Percentiles rank a stretch among this genome's conserved stretches.
These are phyloP conservation scores for Phytophthora vignae DNA, from an alignment of 352 stramenopile genomes.

Conservation along the genomic window DNA sequence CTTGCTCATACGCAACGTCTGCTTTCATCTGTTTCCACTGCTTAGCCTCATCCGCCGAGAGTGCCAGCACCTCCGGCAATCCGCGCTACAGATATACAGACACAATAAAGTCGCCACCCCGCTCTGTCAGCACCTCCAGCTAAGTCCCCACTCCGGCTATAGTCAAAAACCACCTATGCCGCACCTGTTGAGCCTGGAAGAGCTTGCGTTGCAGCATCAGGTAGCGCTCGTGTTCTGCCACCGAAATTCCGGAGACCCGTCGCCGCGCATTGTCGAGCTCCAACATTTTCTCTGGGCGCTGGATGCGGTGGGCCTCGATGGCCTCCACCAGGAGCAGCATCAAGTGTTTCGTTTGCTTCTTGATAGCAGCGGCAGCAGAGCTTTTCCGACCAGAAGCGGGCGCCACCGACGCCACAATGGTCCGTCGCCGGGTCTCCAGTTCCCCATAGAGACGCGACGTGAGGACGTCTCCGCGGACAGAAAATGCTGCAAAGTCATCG, in stretches of 20 bases:
- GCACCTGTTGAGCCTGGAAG: conserved; percentile 51
- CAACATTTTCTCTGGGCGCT: conserved; percentile 18
- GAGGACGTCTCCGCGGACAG: conserved; percentile 29
- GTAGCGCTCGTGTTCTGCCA: conserved; percentile 64
- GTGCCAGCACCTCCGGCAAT: conserved; percentile 62
- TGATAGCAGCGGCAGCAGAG: background rate
- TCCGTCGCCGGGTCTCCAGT: conserved; percentile 36
- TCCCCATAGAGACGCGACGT: conserved; percentile 37
- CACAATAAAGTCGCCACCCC: conserved; percentile 1
- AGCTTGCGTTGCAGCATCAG: conserved; percentile 56
- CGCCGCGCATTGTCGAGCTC: conserved; percentile 49
- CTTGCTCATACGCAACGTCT: conserved; percentile 49
- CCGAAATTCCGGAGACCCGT: conserved; percentile 55
- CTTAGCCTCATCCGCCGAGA: conserved; percentile 49
- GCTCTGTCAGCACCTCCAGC: conserved; percentile 10
- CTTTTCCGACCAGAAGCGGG: background rate
- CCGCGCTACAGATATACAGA: conserved; percentile 40
- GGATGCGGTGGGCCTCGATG: conserved; percentile 18
- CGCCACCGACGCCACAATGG: conserved; percentile 21
- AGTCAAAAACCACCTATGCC: conserved; percentile 25
- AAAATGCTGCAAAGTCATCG: conserved; percentile 50
- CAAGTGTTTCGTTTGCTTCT: conserved; percentile 41
- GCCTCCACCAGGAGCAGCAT: conserved; percentile 43
- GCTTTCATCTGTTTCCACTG: conserved; percentile 50
- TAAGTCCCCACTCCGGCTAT: conserved; percentile 17